Conservation (phyloP, 2,329 filamentous ascomycete species). For the Fusarium fracticaudum region DNA sequence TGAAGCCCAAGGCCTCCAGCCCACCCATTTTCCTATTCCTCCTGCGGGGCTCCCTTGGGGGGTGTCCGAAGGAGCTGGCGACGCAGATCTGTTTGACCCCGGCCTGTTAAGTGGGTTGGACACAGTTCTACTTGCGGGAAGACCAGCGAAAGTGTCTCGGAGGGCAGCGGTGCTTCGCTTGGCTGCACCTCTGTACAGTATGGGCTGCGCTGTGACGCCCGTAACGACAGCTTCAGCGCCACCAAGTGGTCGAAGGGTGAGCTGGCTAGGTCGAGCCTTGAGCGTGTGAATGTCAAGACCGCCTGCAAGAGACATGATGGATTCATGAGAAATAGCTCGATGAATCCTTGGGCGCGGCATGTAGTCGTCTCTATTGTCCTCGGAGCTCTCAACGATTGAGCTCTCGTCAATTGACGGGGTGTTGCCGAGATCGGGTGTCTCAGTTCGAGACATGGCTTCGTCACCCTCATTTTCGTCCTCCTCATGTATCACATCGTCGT, state of each 20-base stretch:
- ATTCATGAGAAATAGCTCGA: conserved; percentile 82
- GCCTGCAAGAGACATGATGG: conserved; percentile 84
- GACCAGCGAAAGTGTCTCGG: conserved; percentile 62
- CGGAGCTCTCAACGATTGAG: conserved; percentile 46
- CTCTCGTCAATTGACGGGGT: conserved; percentile 48
- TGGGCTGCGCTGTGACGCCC: conserved; percentile 68
- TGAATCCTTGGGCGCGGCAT: conserved; percentile 62
- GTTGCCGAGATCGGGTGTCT: conserved; percentile 41
- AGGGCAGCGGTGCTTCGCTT: conserved; percentile 65
- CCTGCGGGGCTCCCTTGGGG: conserved; percentile 38
- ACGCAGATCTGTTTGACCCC: conserved; percentile 32
- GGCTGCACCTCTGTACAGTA: conserved; percentile 57
- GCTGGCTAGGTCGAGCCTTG: conserved; percentile 77
- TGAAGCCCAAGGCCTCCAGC: conserved; percentile 59
- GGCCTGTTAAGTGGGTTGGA: conserved; percentile 46
- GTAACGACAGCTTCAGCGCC: conserved; percentile 66
- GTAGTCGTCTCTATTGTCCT: conserved; percentile 47
- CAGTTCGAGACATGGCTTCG: conserved; percentile 28
- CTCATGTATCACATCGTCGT: conserved; percentile 49
- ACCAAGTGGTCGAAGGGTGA: conserved; percentile 66
- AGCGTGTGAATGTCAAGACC: conserved; percentile 92
- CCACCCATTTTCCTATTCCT: conserved; percentile 56
- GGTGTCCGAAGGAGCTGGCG: conserved; percentile 38
- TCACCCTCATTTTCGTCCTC: conserved; percentile 50
- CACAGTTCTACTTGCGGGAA: conserved; percentile 47